Percentiles rank a stretch among this genome's conserved stretches.
Evolutionary conservation across 495 filamentous ascomycete genomes (phyloP).

Genomic region (Mytilinidion resinicola): DNA sequence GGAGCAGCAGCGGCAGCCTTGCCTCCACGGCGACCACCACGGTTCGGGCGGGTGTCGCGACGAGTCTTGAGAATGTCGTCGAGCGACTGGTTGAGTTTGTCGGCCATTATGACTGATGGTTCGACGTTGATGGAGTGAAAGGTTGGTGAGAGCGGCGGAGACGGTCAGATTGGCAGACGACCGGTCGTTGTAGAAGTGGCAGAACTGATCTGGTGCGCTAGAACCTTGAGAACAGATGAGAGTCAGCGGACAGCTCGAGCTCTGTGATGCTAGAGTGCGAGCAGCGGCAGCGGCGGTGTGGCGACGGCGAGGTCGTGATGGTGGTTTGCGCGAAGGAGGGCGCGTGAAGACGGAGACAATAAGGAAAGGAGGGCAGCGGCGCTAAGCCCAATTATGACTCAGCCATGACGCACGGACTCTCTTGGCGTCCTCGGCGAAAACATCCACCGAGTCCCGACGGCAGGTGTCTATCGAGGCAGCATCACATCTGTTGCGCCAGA

Average conservation of each 20-base stretch:
- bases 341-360: not conserved
- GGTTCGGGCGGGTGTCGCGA: constrained; percentile 47
- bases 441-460: too few relatives aligned
- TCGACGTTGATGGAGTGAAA: constrained; percentile 2
- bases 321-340: not conserved
- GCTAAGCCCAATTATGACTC: not conserved
- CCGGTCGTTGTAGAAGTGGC: not conserved
- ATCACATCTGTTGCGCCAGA: too few relatives aligned
- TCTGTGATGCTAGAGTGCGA: not conserved
- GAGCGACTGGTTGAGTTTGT: constrained; percentile 89
- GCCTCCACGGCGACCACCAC: constrained; percentile 36
- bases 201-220: not conserved
- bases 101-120: constrained; percentile 59
- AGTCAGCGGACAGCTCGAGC: not conserved
- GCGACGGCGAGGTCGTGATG: not conserved
- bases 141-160: not conserved
- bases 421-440: too few relatives aligned
- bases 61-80: constrained; percentile 88
- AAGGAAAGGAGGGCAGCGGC: not conserved
- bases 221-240: too few relatives aligned
- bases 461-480: too few relatives aligned
- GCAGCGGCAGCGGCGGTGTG: not conserved
- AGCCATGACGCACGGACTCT: not conserved
- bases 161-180: constrained; percentile 10
- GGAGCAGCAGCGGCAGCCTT: constrained; percentile 42